Conservation (phyloP, 129 eudicot species). For the Oenanthe sinensis region DNA sequence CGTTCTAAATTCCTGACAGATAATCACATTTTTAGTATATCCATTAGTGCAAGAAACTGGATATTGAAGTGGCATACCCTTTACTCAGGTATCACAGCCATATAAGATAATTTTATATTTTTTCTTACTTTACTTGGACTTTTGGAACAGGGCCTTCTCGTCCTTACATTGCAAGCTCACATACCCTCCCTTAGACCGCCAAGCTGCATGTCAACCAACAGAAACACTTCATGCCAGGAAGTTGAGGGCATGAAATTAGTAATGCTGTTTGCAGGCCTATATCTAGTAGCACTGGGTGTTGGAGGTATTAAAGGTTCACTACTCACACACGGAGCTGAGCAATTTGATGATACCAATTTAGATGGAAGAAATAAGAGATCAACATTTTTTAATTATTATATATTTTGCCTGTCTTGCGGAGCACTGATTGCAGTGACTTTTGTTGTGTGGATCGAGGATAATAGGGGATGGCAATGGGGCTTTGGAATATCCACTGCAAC, state of each 20-base stretch:
- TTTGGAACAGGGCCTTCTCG: constrained; percentile 53
- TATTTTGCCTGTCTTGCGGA: constrained; percentile 77
- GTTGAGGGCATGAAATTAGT: constrained; percentile 38
- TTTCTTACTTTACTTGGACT: constrained; percentile 1
- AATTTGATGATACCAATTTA: constrained; percentile 61
- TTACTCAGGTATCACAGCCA: not conserved
- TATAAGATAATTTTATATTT: not conserved
- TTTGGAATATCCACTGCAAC: constrained; percentile 63
- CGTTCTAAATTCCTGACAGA: not conserved
- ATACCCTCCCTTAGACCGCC: constrained; percentile 41
- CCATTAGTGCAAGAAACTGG: not conserved
- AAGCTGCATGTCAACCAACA: constrained; percentile 42
- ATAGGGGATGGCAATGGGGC: constrained; percentile 91
- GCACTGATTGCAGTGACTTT: constrained; percentile 84
- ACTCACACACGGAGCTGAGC: constrained; percentile 92
- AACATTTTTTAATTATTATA: constrained; percentile 70
- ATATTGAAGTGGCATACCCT: not conserved
- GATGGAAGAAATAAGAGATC: constrained; percentile 80
- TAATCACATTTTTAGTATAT: not conserved
- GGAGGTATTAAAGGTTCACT: constrained; percentile 96
- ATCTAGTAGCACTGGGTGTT: constrained; percentile 82
- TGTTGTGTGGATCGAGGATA: constrained; percentile 84
- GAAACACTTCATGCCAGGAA: constrained; percentile 45
- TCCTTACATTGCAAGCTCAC: constrained; percentile 74
- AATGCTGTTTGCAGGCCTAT: constrained; percentile 58